Percentiles rank a stretch among this genome's conserved stretches.
Evolutionary conservation across 345 rosid genomes (phyloP).

Genomic region (Cardamine chenopodiifolia): DNA sequence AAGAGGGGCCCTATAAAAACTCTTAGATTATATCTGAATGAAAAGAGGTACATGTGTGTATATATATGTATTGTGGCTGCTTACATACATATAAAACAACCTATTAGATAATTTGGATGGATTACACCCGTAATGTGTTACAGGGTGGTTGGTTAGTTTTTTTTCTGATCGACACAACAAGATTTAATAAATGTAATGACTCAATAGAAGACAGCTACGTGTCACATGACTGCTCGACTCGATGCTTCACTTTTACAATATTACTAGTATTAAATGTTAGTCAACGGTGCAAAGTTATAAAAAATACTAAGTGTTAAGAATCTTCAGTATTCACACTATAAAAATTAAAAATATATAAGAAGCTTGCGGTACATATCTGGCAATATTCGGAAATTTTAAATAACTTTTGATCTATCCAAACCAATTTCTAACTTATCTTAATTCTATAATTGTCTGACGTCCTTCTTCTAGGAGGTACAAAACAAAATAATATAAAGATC

Average conservation of each 20-base stretch:
- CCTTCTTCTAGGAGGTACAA: conserved; percentile 11
- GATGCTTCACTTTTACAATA: conserved; percentile 4
- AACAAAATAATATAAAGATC: neutral
- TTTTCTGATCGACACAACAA: neutral
- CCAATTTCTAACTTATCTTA: conserved; percentile 3
- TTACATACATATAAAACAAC: neutral
- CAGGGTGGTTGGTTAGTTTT: neutral
- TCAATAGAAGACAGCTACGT: conserved; percentile 22
- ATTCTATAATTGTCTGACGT: neutral
- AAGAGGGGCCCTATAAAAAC: neutral
- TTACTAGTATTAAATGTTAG: conserved; percentile 10
- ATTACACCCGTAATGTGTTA: neutral
- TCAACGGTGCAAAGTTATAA: conserved; percentile 19
- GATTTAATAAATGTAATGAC: neutral
- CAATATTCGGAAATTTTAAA: conserved; percentile 23
- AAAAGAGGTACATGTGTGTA: neutral
- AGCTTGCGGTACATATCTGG: conserved; percentile 32
- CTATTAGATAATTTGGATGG: neutral
- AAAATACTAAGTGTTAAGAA: no score
- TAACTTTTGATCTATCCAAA: neutral
- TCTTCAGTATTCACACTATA: no score
- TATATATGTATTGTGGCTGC: neutral
- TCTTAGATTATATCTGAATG: neutral
- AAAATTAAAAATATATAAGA: no score
- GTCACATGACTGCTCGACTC: neutral